Evolutionary conservation across 805 yeast genomes (phyloP), one percentile per base, ranked within the genome.

Genomic region (Ogataea corticis): DNA sequence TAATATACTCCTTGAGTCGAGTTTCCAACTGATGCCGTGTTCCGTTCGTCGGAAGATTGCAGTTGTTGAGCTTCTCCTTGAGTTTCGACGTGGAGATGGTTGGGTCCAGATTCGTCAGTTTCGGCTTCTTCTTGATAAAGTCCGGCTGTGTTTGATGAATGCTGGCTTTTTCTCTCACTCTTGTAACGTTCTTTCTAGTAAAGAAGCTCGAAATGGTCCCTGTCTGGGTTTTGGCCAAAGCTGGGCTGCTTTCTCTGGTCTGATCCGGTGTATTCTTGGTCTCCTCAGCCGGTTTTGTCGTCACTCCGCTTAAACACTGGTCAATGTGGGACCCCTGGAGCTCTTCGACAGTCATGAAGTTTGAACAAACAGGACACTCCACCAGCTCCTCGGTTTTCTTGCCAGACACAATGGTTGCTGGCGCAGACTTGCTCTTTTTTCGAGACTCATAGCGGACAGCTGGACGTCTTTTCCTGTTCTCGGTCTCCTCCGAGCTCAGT

Each of bases 1-100:
- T 79, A 45, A 85, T 80, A 68, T 82, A 91, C 52, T 90, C 92
- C 50, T 80, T 83, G 59, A 86, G 86, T 33, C 98, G 67, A 15
- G 76, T 66, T 49, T 87, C 91, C 54, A 90, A 57, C 51, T 79
- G 83, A 13, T 66, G 66, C 48, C 87, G 71, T 1, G 83, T 65
- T 0, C 97, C 98, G 9, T 61, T 63, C 0, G 80, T 71, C 0
- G 90, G 77, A 6, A 91, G 62, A 12, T 79, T 78, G 17, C 79
- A 60, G 7, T 75, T 71, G 1, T 70, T 41, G 13, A 91, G 67
- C 58, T 81, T 82, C 37, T 78, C 80, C 52, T 82, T 82, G 11
- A 90, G 66, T 54, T 82, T 81, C 2, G 80, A 63, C 1, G 80
- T 77, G 3, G 82, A 68, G 47, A 86, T 65, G 11, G 76, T 69